Conservation (phyloP, 805 yeast genomes). For the Starmera pachycereana region DNA sequence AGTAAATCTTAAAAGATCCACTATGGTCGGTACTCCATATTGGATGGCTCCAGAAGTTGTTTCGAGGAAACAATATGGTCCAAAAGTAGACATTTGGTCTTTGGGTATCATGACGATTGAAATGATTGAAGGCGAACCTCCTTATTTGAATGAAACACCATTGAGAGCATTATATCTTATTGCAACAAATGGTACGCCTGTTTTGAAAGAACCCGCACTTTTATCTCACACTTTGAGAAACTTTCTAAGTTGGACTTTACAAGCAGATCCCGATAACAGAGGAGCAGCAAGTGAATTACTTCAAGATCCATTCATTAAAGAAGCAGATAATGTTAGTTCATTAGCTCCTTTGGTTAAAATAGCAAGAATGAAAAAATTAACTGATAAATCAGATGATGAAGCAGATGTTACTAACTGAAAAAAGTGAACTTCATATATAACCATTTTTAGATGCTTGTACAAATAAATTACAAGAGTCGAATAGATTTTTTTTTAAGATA, state of each 20-base stretch:
- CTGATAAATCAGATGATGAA: slow-evolving; percentile 25
- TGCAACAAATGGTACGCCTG: slow-evolving; percentile 96
- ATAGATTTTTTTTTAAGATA: no score
- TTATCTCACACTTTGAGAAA: slow-evolving; percentile 53
- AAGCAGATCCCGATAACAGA: slow-evolving; percentile 74
- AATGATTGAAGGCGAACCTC: slow-evolving; percentile 99
- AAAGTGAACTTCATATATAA: no score
- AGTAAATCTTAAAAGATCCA: slow-evolving; percentile 76
- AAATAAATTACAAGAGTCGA: no score
- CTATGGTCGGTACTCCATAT: slow-evolving; percentile 99
- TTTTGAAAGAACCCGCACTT: slow-evolving; percentile 78
- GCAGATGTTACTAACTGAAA: neutral
- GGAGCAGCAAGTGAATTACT: slow-evolving; percentile 70
- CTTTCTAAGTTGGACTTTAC: slow-evolving; percentile 70
- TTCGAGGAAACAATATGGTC: slow-evolving; percentile 88
- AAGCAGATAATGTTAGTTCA: slow-evolving; percentile 50
- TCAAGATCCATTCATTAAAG: slow-evolving; percentile 49
- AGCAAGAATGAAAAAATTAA: slow-evolving; percentile 57
- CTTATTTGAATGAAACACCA: slow-evolving; percentile 93
- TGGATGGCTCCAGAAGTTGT: slow-evolving; percentile 99
- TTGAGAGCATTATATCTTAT: slow-evolving; percentile 86
- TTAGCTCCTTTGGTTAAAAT: slow-evolving; percentile 67
- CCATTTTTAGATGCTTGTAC: no score
- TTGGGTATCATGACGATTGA: slow-evolving; percentile 96
- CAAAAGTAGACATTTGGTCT: slow-evolving; percentile 97